Evolutionary conservation across 805 yeast genomes (phyloP).

Genomic region (Yarrowia osloensis): DNA sequence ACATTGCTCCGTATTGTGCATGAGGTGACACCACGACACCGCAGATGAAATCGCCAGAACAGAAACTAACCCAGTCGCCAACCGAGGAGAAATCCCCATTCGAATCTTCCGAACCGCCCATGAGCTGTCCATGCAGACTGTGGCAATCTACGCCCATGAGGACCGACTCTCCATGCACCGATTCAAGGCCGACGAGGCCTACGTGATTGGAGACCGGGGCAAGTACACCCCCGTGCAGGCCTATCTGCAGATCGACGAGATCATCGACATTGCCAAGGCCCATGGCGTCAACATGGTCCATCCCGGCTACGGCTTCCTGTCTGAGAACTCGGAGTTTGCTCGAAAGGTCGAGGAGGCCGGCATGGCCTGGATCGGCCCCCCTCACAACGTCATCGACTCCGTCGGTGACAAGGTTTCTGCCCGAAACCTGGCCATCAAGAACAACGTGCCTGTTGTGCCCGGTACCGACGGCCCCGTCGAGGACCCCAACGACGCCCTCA

Average conservation of each 20-base stretch:
- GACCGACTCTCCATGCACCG: constrained; percentile 94
- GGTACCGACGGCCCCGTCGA: constrained; percentile 98
- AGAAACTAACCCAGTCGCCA: constrained; percentile 40
- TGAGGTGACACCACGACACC: not conserved
- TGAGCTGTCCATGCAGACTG: constrained; percentile 94
- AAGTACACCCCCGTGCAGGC: constrained; percentile 95
- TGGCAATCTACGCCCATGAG: constrained; percentile 95
- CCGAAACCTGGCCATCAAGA: constrained; percentile 76
- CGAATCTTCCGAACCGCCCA: constrained; percentile 92
- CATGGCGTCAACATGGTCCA: constrained; percentile 84
- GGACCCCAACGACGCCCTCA: constrained; percentile 70
- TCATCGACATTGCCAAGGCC: constrained; percentile 76
- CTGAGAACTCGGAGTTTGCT: constrained; percentile 93
- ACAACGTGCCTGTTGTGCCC: constrained; percentile 90
- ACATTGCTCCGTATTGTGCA: not conserved
- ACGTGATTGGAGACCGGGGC: constrained; percentile 85
- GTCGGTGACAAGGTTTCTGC: constrained; percentile 98
- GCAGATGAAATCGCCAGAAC: not conserved
- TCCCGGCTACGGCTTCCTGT: constrained; percentile 89
- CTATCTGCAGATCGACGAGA: constrained; percentile 92
- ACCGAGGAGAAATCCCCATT: constrained; percentile 45
- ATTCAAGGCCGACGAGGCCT: constrained; percentile 90
- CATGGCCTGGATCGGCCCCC: constrained; percentile 95
- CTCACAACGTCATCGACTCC: constrained; percentile 80
- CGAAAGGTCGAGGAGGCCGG: constrained; percentile 87